Evolutionary conservation across 148 eudicot genomes (phyloP), one percentile per base, ranked within the genome.

Genomic region (Vaccinium vitisidaea): DNA sequence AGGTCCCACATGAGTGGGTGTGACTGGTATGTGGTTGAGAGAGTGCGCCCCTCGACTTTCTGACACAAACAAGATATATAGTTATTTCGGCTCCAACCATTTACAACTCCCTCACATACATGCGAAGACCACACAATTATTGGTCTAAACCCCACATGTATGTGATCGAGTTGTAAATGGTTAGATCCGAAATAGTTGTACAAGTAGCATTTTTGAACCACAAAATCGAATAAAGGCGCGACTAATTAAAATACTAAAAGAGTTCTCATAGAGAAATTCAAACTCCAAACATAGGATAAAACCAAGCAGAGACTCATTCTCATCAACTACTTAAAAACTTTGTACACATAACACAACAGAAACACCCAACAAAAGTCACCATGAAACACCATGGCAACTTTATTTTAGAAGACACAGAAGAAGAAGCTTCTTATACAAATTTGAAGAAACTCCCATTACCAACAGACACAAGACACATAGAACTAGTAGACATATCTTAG

Each of bases 331-430:
- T 43, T 39, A 32, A 32, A 74, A 74, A 16, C 25, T 18, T 58
- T 58, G 18, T 58, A 13, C 43, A 80, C 46, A 43, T 4, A 13
- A 6, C 61, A 80, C 15, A 16, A 11, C 18, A 30, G 25, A 39
- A 6, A 78, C 46, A 78, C 58, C 80, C 46, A 78, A 18, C 80
- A 1, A 25, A 76, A 58, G 69, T 21, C 14, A 78, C 81, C 81
- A 52, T 77, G 81, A 27, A 49, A 21, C 61, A 32, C 39, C 71
- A 80, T 36, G 83, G 1, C 19, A 12, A 80, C 83, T 58, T 79
- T 80, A 80, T 80, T 80, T 2, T 16, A 10, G 3, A 9, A 12
- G 6, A 10, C 36, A 18, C 6, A 5, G 52, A 25, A 61, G n/a
- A 61, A 65, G 71, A 23, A 36, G 71, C 71, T n/a, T 18, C 13